Conservation (phyloP, 192 early-diverging fungal species). For the Entrophospora sp. region DNA sequence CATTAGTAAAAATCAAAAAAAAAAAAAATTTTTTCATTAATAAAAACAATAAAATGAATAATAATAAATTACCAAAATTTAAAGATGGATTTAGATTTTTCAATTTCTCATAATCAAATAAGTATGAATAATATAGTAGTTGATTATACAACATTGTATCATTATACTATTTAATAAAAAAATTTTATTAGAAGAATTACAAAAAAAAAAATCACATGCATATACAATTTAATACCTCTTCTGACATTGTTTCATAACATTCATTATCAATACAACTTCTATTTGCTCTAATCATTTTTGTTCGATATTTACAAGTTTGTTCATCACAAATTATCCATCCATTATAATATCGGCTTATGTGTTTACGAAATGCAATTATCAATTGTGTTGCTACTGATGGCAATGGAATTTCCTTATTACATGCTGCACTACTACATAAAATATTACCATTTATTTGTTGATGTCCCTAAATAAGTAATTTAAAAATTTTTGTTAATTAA, state of each 20-base stretch:
- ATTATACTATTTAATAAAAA: too few species aligned
- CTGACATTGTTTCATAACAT: constrained; percentile 59
- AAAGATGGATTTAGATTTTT: too few species aligned
- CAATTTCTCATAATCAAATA: too few species aligned
- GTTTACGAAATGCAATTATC: constrained; percentile 47
- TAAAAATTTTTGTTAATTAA: constrained; percentile 22
- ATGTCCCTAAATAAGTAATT: neutral
- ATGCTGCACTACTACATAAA: constrained; percentile 44
- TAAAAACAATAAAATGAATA: too few species aligned
- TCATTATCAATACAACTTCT: constrained; percentile 53
- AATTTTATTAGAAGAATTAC: too few species aligned
- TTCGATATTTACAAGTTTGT: constrained; percentile 51
- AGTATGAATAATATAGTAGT: too few species aligned
- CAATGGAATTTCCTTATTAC: constrained; percentile 33
- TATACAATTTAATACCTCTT: too few species aligned
- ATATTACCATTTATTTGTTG: neutral
- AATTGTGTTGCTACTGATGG: constrained; percentile 57
- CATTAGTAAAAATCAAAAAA: too few species aligned
- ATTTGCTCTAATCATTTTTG: constrained; percentile 57
- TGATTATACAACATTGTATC: too few species aligned
- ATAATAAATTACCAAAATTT: too few species aligned
- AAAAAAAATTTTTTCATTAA: too few species aligned
- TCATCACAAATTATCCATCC: constrained; percentile 76
- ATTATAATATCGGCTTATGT: constrained; percentile 68
- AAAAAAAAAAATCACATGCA: too few species aligned